phyloP scores from a whole-genome alignment of 495 filamentous ascomycete species.

The Aspergillus sclerotiicarbonarius region DNA sequence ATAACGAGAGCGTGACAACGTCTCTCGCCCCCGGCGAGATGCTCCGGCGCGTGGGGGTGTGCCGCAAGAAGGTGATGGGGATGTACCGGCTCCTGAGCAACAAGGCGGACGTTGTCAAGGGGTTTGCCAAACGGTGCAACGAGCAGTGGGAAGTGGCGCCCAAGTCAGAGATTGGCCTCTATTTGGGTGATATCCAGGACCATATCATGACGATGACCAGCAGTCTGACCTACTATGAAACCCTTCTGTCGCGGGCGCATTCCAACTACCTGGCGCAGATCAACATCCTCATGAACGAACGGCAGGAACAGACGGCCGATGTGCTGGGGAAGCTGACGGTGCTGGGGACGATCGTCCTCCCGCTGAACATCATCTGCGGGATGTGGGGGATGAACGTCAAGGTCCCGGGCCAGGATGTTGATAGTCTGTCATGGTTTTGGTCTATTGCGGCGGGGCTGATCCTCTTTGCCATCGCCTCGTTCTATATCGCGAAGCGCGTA shows the following conservation, averaged over 20 bases:
- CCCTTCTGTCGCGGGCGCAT: conserved; percentile 87
- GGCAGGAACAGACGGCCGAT: conserved; percentile 92
- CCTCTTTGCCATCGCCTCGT: conserved; percentile 74
- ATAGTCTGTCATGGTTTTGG: conserved; percentile 63
- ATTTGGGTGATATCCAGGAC: conserved; percentile 5
- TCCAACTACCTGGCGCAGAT: conserved; percentile 93
- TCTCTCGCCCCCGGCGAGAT: conserved; percentile 72
- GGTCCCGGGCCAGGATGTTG: conserved; percentile 81
- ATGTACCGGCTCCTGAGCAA: conserved; percentile 90
- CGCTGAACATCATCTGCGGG: conserved; percentile 97
- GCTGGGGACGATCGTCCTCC: conserved; percentile 91
- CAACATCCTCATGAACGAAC: conserved; percentile 97
- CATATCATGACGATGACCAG: conserved; percentile 73
- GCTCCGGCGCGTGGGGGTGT: conserved; percentile 86
- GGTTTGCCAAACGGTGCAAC: conserved; percentile 97
- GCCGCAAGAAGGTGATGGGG: conserved; percentile 94
- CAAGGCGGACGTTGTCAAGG: conserved; percentile 98
- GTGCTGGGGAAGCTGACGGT: conserved; percentile 94
- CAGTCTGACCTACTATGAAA: conserved; percentile 93
- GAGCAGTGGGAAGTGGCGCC: conserved; percentile 98
- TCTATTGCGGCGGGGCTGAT: conserved; percentile 71
- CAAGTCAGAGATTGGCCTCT: conserved; percentile 46
- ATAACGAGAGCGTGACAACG: conserved; percentile 25
- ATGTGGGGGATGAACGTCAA: conserved; percentile 99
- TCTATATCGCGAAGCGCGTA: conserved; percentile 76